phyloP scores from a whole-genome alignment of 257 asterid genomes.

The Plantago major region DNA sequence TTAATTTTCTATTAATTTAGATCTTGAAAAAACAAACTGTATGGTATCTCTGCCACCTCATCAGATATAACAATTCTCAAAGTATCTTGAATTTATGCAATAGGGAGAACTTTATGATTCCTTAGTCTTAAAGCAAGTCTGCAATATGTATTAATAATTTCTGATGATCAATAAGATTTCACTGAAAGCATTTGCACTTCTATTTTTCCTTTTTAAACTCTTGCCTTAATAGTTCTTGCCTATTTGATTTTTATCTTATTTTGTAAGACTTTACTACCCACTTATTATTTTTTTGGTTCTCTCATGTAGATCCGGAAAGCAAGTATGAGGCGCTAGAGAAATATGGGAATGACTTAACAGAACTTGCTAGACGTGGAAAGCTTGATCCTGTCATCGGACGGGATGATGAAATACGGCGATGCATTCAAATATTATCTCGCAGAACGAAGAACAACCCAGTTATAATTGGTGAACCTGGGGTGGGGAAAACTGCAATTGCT shows the following conservation, averaged over 20 bases:
- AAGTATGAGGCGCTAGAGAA: constrained; percentile 90
- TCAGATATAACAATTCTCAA: neutral
- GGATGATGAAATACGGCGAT: constrained; percentile 93
- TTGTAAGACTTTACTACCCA: constrained; percentile 9
- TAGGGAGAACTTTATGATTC: no score
- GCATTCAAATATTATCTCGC: constrained; percentile 88
- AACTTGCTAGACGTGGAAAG: constrained; percentile 93
- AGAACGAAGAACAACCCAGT: constrained; percentile 97
- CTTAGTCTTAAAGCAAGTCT: no score
- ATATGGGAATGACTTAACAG: constrained; percentile 93
- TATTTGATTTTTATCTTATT: neutral
- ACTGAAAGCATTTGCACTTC: no score
- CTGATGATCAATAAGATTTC: no score
- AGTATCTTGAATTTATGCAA: no score
- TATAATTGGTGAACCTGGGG: constrained; percentile 98
- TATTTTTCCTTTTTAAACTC: neutral
- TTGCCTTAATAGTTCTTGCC: neutral
- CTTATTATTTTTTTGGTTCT: constrained; percentile 10
- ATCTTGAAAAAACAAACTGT: no score
- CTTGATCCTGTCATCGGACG: constrained; percentile 98
- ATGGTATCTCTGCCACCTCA: neutral
- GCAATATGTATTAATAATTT: no score
- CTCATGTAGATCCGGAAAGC: constrained; percentile 70
- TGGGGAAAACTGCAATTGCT: constrained; percentile 98
- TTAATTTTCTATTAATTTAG: no score